Conservation (phyloP, 805 yeast species). For the Ogataea pilisensis region DNA sequence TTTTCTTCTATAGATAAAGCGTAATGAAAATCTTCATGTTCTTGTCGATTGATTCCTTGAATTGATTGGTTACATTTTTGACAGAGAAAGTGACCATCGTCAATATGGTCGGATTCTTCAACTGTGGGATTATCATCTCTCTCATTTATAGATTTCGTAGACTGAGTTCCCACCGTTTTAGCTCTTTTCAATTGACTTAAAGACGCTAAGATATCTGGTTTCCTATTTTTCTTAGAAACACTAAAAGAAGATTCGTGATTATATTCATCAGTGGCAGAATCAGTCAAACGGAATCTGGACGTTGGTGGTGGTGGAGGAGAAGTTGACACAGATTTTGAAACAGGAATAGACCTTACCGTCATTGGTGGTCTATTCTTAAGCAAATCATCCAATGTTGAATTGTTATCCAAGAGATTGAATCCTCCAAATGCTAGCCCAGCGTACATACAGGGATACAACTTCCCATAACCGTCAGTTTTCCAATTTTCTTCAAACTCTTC, state of each 20-base stretch:
- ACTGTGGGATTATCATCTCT: not conserved
- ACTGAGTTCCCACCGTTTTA: not conserved
- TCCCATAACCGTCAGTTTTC: conserved; percentile 20
- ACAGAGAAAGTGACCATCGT: conserved; percentile 10
- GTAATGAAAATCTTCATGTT: conserved; percentile 29
- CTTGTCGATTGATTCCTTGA: conserved; percentile 4
- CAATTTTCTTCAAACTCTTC: conserved; percentile 23
- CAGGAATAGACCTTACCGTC: too few species aligned
- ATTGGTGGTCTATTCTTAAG: conserved; percentile 1
- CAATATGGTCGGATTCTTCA: conserved; percentile 1
- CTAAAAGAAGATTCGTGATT: too few species aligned
- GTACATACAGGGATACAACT: conserved; percentile 45
- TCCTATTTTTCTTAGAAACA: not conserved
- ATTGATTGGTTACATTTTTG: conserved; percentile 12
- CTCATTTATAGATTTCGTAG: too few species aligned
- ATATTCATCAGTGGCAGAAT: too few species aligned
- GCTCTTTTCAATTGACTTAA: not conserved
- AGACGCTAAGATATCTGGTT: not conserved
- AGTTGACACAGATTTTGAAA: not conserved
- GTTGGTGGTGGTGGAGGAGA: conserved; percentile 2
- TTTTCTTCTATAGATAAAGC: conserved; percentile 21
- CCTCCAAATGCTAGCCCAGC: conserved; percentile 50
- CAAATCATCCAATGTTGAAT: conserved; percentile 25
- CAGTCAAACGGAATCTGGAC: too few species aligned
- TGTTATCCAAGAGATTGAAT: conserved; percentile 40